Percentiles rank a stretch among this genome's conserved stretches.
phyloP scores from a whole-genome alignment of 2,329 filamentous ascomycete species.

The Pseudomassariella vexata region DNA sequence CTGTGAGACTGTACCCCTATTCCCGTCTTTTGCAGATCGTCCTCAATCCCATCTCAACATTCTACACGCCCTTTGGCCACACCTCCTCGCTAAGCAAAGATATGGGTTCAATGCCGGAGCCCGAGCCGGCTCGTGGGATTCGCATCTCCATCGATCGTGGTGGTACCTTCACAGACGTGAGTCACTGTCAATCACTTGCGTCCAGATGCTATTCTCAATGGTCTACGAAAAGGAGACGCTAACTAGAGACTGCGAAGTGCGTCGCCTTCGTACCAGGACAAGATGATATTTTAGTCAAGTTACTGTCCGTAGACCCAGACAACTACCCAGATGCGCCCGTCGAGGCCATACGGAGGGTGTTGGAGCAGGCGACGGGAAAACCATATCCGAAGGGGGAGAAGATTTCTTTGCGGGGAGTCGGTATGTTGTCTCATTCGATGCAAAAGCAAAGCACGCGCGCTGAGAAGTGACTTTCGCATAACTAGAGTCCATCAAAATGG shows the following conservation, averaged over 20 bases:
- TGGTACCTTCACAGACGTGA: conserved; percentile 15
- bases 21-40: too few species aligned
- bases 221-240: too few species aligned
- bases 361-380: conserved; percentile 53
- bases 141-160: conserved; percentile 9
- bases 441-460: background rate
- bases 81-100: too few species aligned
- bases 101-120: conserved; percentile 2
- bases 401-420: conserved; percentile 26
- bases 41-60: too few species aligned
- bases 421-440: too few species aligned
- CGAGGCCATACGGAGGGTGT: conserved; percentile 63
- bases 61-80: too few species aligned
- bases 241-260: too few species aligned
- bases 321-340: conserved; percentile 68
- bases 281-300: conserved; percentile 67
- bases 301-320: conserved; percentile 66
- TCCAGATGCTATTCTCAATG: background rate
- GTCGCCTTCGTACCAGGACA: conserved; percentile 59
- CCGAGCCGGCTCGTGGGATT: background rate
- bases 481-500: conserved; percentile 47
- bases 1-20: too few species aligned
- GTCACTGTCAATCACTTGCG: background rate
- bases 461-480: too few species aligned
- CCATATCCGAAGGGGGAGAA: conserved; percentile 40